Percentiles rank a stretch among this genome's conserved stretches.
Conservation (phyloP, 73 alveolate genomes). For the Symbiodinium pilosum region DNA sequence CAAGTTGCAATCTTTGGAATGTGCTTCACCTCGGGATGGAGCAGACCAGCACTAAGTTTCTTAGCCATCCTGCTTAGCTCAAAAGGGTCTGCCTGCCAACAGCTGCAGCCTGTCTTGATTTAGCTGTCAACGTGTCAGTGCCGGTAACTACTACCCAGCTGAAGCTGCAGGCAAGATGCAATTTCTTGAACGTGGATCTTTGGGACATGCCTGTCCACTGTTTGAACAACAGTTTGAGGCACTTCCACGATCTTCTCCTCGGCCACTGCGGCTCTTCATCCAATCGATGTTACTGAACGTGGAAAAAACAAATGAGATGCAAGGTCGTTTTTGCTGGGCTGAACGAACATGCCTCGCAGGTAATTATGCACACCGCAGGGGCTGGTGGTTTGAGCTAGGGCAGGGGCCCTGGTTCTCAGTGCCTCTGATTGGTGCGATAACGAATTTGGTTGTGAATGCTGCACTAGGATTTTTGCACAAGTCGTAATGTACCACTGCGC, state of each 20-base stretch:
- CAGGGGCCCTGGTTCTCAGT: too few species aligned
- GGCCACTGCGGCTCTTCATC: too few species aligned
- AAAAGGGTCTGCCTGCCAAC: not conserved
- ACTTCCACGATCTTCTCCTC: slow-evolving; percentile 93
- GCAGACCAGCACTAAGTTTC: not conserved
- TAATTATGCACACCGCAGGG: too few species aligned
- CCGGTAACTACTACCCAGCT: not conserved
- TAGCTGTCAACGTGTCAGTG: not conserved
- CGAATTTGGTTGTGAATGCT: too few species aligned
- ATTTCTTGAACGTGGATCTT: slow-evolving; percentile 78
- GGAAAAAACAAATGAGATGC: not conserved
- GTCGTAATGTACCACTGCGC: too few species aligned
- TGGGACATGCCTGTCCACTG: slow-evolving; percentile 84
- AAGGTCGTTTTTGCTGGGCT: too few species aligned
- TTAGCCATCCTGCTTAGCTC: not conserved
- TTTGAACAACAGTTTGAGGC: slow-evolving; percentile 68
- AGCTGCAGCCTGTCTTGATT: not conserved
- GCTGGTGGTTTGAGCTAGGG: too few species aligned
- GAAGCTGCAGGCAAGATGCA: not conserved
- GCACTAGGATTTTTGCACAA: too few species aligned
- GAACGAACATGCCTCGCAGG: too few species aligned
- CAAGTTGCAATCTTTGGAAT: slow-evolving; percentile 63
- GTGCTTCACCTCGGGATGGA: slow-evolving; percentile 48
- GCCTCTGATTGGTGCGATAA: too few species aligned
- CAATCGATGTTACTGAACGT: not conserved